Evolutionary conservation across 129 eudicot genomes (phyloP).

Genomic region (Smallanthus sonchifolius): DNA sequence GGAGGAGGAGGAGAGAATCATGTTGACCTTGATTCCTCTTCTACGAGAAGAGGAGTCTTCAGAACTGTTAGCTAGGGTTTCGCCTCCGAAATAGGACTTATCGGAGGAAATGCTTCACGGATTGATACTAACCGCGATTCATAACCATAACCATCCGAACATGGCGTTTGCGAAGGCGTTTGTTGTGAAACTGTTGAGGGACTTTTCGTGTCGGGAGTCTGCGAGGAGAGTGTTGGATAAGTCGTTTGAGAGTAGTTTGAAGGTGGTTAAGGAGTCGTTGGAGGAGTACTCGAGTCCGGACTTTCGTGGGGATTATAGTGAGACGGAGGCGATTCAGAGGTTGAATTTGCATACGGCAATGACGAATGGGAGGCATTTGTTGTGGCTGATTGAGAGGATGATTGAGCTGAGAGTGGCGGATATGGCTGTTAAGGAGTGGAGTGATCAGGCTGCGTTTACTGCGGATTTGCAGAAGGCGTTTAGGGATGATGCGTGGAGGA

Average conservation of each 20-base stretch:
- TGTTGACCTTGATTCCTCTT: conserved; percentile 52
- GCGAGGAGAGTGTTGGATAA: conserved; percentile 73
- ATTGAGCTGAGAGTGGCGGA: conserved; percentile 89
- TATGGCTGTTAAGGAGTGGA: conserved; percentile 79
- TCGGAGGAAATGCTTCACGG: conserved; percentile 76
- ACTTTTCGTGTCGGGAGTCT: conserved; percentile 56
- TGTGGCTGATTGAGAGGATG: conserved; percentile 97
- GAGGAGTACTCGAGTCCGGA: conserved; percentile 93
- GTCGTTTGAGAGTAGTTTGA: conserved; percentile 67
- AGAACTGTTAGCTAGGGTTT: conserved; percentile 71
- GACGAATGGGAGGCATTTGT: conserved; percentile 82
- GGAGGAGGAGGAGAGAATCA: conserved; percentile 61
- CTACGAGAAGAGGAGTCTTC: conserved; percentile 55
- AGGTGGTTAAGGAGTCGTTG: conserved; percentile 60
- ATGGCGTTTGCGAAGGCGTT: conserved; percentile 88
- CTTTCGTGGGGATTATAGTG: conserved; percentile 76
- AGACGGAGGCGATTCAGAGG: conserved; percentile 86
- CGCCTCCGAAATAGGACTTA: conserved; percentile 34
- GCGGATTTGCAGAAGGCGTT: conserved; percentile 85
- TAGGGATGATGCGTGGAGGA: conserved; percentile 84
- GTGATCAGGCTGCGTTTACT: conserved; percentile 62
- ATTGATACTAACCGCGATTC: conserved; percentile 58
- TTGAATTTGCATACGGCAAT: conserved; percentile 75
- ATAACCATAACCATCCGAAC: conserved; percentile 49
- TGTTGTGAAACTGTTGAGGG: conserved; percentile 81